Evolutionary conservation across 2,329 filamentous ascomycete genomes (phyloP), one percentile per base, ranked within the genome.

Genomic region (Xylariaceae sp.): DNA sequence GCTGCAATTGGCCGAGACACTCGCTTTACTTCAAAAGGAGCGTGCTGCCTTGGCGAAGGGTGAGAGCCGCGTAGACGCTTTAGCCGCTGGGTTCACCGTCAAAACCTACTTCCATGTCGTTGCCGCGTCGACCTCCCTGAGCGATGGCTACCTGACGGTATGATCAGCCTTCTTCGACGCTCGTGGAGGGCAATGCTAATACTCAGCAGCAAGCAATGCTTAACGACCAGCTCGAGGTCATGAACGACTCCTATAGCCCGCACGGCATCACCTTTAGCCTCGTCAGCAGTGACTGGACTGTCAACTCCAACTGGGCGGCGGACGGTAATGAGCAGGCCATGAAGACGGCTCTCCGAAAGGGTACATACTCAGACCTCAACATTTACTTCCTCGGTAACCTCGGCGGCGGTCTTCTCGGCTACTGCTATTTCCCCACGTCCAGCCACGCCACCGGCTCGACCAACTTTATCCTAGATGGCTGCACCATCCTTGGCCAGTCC

Each of bases 341-440:
- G 77, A 80, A 79, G 72, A 63, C 53, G 32, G 62, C 70, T 21
- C 76, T 80, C 8, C 75, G 75, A 54, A 70, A 75, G 66, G 77
- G 78, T 40, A 69, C 70, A 52, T 79, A 79, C 66, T 53, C 64
- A 9, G 67, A 73, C 56, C 72, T 80, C 47, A 80, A 80, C 70
- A 35, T 80, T 36, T 80, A 80, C 72, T 76, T 77, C 67, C 67
- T 75, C 45, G 63, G 64, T 16, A 56, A 64, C 39, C 64, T 77
- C 15, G 64, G 60, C 37, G 69, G 65, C 43, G 67, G 65, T 44
- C 65, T 72, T 40, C 69, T 79, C 7, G 75, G 77, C 10, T 76
- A 77, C 69, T 78, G 74, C 70, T 77, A 76, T 69, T 77, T 76
- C 70, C 77, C 77, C 18, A 69, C 74, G 66, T 76, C 76, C 9